Evolutionary conservation across 805 yeast species (phyloP).

Genomic region (Metschnikowia colocasiae): DNA sequence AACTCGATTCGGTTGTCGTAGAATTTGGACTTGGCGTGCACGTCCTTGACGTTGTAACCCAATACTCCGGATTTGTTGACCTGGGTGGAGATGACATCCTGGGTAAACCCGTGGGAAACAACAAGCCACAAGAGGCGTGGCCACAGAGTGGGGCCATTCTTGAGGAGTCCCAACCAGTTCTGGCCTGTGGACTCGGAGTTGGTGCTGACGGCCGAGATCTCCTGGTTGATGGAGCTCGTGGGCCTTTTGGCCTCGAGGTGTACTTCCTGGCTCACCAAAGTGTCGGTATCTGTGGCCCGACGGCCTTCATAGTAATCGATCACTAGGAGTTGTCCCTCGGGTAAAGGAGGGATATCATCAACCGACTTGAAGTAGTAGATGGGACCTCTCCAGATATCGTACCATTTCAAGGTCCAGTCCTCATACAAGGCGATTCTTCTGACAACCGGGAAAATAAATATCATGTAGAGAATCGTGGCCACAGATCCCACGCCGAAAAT

Average conservation of each 20-base stretch:
- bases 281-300: slow-evolving; percentile 27
- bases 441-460: slow-evolving; percentile 59
- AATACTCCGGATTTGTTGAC: slow-evolving; percentile 35
- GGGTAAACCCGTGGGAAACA: slow-evolving; percentile 56
- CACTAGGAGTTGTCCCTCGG: slow-evolving; percentile 51
- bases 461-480: slow-evolving; percentile 47
- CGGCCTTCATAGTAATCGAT: slow-evolving; percentile 67
- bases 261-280: slow-evolving; percentile 16
- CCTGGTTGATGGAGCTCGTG: slow-evolving; percentile 10
- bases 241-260: slow-evolving; percentile 13
- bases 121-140: slow-evolving; percentile 47
- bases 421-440: slow-evolving; percentile 54
- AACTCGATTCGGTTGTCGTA: slow-evolving; percentile 71
- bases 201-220: slow-evolving; percentile 16
- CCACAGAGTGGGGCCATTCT: slow-evolving; percentile 52
- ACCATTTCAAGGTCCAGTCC: slow-evolving; percentile 65
- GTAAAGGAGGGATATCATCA: slow-evolving; percentile 63
- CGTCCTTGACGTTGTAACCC: slow-evolving; percentile 43
- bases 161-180: slow-evolving; percentile 40
- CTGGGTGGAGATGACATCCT: slow-evolving; percentile 57
- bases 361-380: slow-evolving; percentile 48
- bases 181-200: slow-evolving; percentile 33
- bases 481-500: slow-evolving; percentile 64
- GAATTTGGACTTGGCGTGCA: slow-evolving; percentile 58
- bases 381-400: slow-evolving; percentile 58